phyloP scores from a whole-genome alignment of 2,329 filamentous ascomycete genomes.

The Aspergillus amoenus region DNA sequence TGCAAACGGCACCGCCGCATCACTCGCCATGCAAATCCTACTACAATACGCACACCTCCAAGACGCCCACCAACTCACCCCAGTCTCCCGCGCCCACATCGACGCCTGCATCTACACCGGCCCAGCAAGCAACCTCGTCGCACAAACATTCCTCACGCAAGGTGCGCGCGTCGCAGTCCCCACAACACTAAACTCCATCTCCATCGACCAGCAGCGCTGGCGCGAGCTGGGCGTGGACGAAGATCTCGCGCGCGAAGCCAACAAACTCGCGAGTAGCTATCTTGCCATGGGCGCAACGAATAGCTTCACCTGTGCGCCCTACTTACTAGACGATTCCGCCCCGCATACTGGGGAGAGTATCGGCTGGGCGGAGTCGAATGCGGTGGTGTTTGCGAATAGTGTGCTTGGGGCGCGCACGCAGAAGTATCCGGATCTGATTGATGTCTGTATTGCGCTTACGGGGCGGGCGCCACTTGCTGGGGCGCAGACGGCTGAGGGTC shows the following conservation, averaged over 20 bases:
- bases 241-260: slow-evolving; percentile 29
- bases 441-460: slow-evolving; percentile 46
- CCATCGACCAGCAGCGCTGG: slow-evolving; percentile 45
- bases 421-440: slow-evolving; percentile 50
- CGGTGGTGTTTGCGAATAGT: slow-evolving; percentile 49
- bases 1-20: slow-evolving; percentile 31
- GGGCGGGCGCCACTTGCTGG: slow-evolving; percentile 35
- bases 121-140: slow-evolving; percentile 37
- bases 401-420: slow-evolving; percentile 46
- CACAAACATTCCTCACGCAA: slow-evolving; percentile 33
- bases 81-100: slow-evolving; percentile 44
- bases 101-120: slow-evolving; percentile 48
- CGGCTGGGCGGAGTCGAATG: slow-evolving; percentile 49
- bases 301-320: too few species aligned
- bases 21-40: slow-evolving; percentile 41
- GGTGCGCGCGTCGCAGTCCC: slow-evolving; percentile 41
- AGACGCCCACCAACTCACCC: slow-evolving; percentile 34
- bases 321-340: too few species aligned
- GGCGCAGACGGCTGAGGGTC: slow-evolving; percentile 24
- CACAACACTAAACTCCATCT: slow-evolving; percentile 47
- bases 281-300: slow-evolving; percentile 39
- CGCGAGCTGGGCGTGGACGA: slow-evolving; percentile 36
- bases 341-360: slow-evolving; percentile 30
- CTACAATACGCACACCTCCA: slow-evolving; percentile 38
- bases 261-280: slow-evolving; percentile 39